A percentile compares a stretch with the other conserved stretches of the same genome.
phyloP scores from a whole-genome alignment of 352 stramenopile genomes.

The Globisporangium megalacanthum region DNA sequence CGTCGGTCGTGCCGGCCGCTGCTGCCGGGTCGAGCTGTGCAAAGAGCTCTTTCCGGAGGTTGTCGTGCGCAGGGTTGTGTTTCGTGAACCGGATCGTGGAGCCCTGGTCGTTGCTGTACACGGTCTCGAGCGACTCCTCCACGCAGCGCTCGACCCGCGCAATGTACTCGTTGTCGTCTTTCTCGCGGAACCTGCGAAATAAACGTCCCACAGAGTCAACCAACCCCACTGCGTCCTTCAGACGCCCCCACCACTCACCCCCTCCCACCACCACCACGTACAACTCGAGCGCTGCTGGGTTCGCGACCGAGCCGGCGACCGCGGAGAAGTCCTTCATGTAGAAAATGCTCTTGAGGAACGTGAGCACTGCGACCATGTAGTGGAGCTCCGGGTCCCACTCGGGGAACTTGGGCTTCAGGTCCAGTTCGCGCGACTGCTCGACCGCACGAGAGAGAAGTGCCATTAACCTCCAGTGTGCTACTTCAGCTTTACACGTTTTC shows the following conservation, averaged over 20 bases:
- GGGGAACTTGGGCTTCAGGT: slow-evolving; percentile 89
- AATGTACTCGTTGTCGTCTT: slow-evolving; percentile 83
- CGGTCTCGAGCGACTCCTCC: slow-evolving; percentile 88
- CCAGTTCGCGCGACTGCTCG: slow-evolving; percentile 79
- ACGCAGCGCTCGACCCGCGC: slow-evolving; percentile 90
- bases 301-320: slow-evolving; percentile 45
- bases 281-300: slow-evolving; percentile 83
- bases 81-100: slow-evolving; percentile 88
- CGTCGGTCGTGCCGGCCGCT: slow-evolving; percentile 2
- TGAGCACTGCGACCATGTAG: slow-evolving; percentile 95
- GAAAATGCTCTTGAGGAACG: slow-evolving; percentile 97
- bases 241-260: background rate
- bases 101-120: slow-evolving; percentile 91
- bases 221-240: background rate
- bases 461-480: too few species aligned
- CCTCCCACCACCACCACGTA: slow-evolving; percentile 23
- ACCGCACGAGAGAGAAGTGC: too few species aligned
- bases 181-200: slow-evolving; percentile 52
- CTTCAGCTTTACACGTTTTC: too few species aligned
- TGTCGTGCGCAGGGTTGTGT: slow-evolving; percentile 76
- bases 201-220: background rate
- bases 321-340: slow-evolving; percentile 94
- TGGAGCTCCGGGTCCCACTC: slow-evolving; percentile 92
- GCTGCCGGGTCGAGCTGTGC: slow-evolving; percentile 38
- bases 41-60: slow-evolving; percentile 75